Evolutionary conservation across 257 asterid species (phyloP).

Genomic region (Nicotiana tabacum): DNA sequence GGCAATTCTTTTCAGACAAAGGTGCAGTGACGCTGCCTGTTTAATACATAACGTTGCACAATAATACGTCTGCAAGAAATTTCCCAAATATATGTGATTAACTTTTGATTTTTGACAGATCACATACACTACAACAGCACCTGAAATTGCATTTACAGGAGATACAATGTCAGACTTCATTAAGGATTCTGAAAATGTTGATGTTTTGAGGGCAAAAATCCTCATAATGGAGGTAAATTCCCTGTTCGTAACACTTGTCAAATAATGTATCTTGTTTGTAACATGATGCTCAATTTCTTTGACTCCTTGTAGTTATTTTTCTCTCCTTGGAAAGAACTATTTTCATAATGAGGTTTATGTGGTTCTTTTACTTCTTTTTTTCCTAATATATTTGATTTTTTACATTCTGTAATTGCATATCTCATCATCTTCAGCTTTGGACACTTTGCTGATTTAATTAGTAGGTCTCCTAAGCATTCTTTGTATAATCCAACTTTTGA

Average conservation of each 20-base stretch:
- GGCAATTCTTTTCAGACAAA: background rate
- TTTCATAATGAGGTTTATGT: background rate
- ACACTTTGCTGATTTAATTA: background rate
- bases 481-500: background rate
- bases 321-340: background rate
- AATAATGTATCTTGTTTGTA: background rate
- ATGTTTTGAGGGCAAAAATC: slow-evolving; percentile 70
- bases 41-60: background rate
- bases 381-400: background rate
- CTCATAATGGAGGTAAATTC: slow-evolving; percentile 76
- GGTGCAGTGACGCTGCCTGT: background rate
- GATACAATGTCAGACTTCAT: slow-evolving; percentile 80
- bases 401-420: background rate
- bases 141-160: slow-evolving; percentile 95
- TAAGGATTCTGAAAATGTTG: slow-evolving; percentile 50
- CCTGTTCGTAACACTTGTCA: background rate
- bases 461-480: background rate
- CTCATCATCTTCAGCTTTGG: background rate
- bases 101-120: slow-evolving; percentile 40
- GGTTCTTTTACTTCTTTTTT: background rate
- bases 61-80: background rate
- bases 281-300: background rate
- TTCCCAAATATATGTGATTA: background rate
- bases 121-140: slow-evolving; percentile 57
- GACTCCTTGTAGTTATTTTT: background rate